Evolutionary conservation across 2,329 filamentous ascomycete genomes (phyloP).

Genomic region (Aureobasidium sp.): DNA sequence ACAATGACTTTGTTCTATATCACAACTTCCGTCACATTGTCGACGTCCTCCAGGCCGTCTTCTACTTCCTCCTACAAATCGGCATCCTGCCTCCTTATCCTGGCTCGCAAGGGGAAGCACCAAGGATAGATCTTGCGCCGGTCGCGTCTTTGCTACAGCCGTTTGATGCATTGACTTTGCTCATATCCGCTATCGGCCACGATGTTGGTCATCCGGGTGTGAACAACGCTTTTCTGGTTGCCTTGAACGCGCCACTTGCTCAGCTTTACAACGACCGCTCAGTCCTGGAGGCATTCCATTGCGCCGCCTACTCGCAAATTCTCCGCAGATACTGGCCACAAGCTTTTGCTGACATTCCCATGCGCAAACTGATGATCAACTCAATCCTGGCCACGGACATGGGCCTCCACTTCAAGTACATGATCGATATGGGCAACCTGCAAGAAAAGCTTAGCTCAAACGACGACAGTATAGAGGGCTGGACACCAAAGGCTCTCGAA

Average conservation of each 20-base stretch:
- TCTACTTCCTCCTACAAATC: constrained; percentile 78
- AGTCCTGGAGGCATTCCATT: constrained; percentile 94
- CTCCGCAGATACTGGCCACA: constrained; percentile 85
- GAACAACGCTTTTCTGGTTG: constrained; percentile 93
- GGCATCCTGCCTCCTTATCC: constrained; percentile 65
- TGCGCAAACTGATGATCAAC: constrained; percentile 89
- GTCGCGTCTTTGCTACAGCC: constrained; percentile 72
- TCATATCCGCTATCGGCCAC: constrained; percentile 95
- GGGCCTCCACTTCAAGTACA: constrained; percentile 94
- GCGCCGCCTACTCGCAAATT: constrained; percentile 93
- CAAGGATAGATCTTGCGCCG: background rate
- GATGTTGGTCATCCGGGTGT: constrained; percentile 97
- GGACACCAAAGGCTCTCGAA: constrained; percentile 68
- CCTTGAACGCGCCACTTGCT: constrained; percentile 83
- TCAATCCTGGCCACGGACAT: constrained; percentile 98
- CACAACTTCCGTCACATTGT: constrained; percentile 98
- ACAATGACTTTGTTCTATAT: constrained; percentile 93
- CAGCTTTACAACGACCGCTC: constrained; percentile 96
- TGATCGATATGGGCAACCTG: constrained; percentile 75
- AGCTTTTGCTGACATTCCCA: constrained; percentile 68
- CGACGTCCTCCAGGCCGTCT: constrained; percentile 87
- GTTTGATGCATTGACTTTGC: constrained; percentile 78
- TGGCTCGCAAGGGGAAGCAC: constrained; percentile 18
- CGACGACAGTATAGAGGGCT: constrained; percentile 57
- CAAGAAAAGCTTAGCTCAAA: constrained; percentile 69